Percentiles rank a stretch among this genome's conserved stretches.
Conservation (phyloP, 371 early-diverging fungal genomes). For the Basidiobolus meristosporus region DNA sequence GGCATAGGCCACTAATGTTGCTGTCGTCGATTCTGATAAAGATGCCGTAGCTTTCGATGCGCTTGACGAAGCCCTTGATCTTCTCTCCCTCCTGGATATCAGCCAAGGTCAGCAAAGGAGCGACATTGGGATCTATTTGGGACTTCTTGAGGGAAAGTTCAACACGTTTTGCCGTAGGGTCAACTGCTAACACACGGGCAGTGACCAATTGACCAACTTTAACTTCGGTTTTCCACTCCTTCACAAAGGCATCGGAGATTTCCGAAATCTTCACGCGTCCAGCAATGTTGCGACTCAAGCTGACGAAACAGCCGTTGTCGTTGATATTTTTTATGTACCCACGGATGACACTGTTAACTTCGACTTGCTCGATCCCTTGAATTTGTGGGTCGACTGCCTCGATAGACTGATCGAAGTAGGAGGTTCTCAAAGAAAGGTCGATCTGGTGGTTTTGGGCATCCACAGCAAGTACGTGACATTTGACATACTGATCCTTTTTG, state of each 20-base stretch:
- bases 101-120: constrained; percentile 10
- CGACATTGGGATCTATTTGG: background rate
- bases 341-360: constrained; percentile 26
- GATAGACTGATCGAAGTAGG: constrained; percentile 9
- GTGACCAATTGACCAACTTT: constrained; percentile 60
- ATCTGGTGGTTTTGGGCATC: constrained; percentile 24
- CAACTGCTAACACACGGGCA: constrained; percentile 31
- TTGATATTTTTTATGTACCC: constrained; percentile 59
- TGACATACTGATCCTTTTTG: constrained; percentile 22
- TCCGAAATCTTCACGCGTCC: constrained; percentile 76
- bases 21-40: constrained; percentile 46
- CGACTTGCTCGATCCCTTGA: constrained; percentile 15
- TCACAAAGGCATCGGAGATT: constrained; percentile 66
- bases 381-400: constrained; percentile 12
- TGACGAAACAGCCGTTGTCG: constrained; percentile 55
- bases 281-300: constrained; percentile 30
- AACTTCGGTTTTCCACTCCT: constrained; percentile 58
- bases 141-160: constrained; percentile 34
- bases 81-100: constrained; percentile 36
- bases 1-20: constrained; percentile 54
- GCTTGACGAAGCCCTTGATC: constrained; percentile 41
- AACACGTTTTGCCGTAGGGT: constrained; percentile 27
- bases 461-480: constrained; percentile 22
- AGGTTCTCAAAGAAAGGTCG: constrained; percentile 40
- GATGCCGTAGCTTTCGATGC: constrained; percentile 41